Evolutionary conservation across 768 basidiomycete genomes (phyloP), one percentile per base, ranked within the genome.

Genomic region (Collybiopsis confluens): DNA sequence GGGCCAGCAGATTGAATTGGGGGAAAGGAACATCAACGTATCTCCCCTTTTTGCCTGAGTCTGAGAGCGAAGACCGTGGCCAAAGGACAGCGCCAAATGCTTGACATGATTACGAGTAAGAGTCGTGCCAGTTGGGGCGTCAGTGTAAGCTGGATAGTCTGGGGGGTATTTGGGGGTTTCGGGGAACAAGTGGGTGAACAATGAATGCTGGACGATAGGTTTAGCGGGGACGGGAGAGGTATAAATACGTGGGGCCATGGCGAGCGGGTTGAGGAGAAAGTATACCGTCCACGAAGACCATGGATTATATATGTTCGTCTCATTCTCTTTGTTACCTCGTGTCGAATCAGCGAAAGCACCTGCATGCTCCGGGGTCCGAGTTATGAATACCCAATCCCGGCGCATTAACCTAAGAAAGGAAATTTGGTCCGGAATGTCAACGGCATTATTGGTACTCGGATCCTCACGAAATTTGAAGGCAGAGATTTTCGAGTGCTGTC

Each of bases 1-100:
- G 1, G 82, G 78, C 70, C 74, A 85, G 38, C 72, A 70, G 43
- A 85, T 58, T 48, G 61, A 74, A 65, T 86, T 86, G 6, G 78
- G 78, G 6, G 74, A 75, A 61, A 73, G 82, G 2, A 86, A 65
- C 56, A 81, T 70, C 3, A 75, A 65, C 0, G 79, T 76, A 54
- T 76, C 74, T 0, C 77, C 75, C 10, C 68, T 56, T 38, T 68
- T 68, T n/a, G 73, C 55, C 11, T 60, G 55, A 5, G 62, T 55
- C 8, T 50, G 6, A 15, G 67, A 65, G 11, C 65, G 69, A n/a
- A 85, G 65, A 0, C 80, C 81, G 35, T 68, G 62, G 0, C 68
- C 81, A 2, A 85, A 67, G 35, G 70, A 65, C 16, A 83, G 70
- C 5, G 80, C 69, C 20, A 77, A 66, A 6, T 67, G 61, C n/a